Percentiles rank a stretch among this genome's conserved stretches.
phyloP scores from a whole-genome alignment of 495 filamentous ascomycete genomes.

The Aspergillus homomorphus region DNA sequence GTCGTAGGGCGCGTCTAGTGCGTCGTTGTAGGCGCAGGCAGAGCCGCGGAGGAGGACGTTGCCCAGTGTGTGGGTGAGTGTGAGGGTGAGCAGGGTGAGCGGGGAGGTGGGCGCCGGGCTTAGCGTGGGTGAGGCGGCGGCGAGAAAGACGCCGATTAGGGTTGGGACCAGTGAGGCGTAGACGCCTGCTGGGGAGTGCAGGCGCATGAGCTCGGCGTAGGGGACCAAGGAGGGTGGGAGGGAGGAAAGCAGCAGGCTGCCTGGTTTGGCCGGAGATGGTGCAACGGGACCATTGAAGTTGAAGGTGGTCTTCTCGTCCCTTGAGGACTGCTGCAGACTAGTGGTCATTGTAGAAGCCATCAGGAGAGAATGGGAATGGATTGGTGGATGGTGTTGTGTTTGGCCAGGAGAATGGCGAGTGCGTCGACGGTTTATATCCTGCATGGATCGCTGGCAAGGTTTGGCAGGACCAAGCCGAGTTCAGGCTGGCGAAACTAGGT shows the following conservation, averaged over 20 bases:
- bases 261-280: too few species aligned
- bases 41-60: constrained; percentile 31
- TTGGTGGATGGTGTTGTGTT: too few species aligned
- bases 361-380: too few species aligned
- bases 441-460: too few species aligned
- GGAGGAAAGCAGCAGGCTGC: constrained; percentile 51
- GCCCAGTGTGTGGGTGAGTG: neutral
- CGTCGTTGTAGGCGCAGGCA: constrained; percentile 47
- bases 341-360: too few species aligned
- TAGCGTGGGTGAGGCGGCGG: constrained; percentile 21
- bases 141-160: constrained; percentile 32
- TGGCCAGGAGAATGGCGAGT: too few species aligned
- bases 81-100: neutral
- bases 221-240: constrained; percentile 67
- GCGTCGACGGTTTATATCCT: too few species aligned
- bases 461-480: too few species aligned
- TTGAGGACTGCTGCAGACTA: too few species aligned
- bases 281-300: too few species aligned
- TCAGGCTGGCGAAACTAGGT: too few species aligned
- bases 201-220: constrained; percentile 42
- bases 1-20: constrained; percentile 41
- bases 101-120: neutral
- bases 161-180: constrained; percentile 27
- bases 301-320: too few species aligned
- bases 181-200: constrained; percentile 35